Evolutionary conservation across 768 basidiomycete species (phyloP), one percentile per base, ranked within the genome.

Genomic region (Grammothele lineata): DNA sequence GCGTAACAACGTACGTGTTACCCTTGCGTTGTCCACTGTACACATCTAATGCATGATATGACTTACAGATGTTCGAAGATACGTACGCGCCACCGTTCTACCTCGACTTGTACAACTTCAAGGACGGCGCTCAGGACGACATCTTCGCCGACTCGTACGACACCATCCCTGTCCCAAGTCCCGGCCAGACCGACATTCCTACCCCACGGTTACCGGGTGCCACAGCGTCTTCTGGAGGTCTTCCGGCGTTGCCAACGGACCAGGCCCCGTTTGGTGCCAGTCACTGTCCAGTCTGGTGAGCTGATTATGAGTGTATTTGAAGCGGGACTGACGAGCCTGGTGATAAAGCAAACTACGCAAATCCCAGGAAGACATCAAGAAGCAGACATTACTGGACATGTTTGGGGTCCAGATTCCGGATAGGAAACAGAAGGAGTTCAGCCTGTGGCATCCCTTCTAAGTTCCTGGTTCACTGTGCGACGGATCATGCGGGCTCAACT

Each of bases 71-170:
- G 77, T 82, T 81, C 50, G 83, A 85, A 62, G 81, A 77, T 38
- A 61, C 71, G 0, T 77, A 72, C 57, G 66, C 80, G 11, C 83
- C 82, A 15, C 83, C 82, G 0, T 73, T 75, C 47, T 90, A 90
- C 64, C 79, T 73, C 55, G 75, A 77, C 48, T 65, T 79, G 15
- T 89, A 86, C 70, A 82, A 83, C 56, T 90, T 85, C 62, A 51
- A 56, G n/a, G 80, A 90, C 57, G 87, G 88, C 7, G 69, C 86
- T 0, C 88, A 91, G 60, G 60, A 75, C 48, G 85, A 88, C 61
- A 87, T 88, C 51, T 87, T 89, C 62, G 66, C 70, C 42, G 73
- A 79, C 58, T 81, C 74, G 3, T 82, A 83, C 56, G 54, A 56
- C 4, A 36, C 30, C 15, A 48, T 45, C 44, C 38, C 66, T 0